Evolutionary conservation across 2,329 filamentous ascomycete species (phyloP).

Genomic region (Beauveria scarabaeidicola): DNA sequence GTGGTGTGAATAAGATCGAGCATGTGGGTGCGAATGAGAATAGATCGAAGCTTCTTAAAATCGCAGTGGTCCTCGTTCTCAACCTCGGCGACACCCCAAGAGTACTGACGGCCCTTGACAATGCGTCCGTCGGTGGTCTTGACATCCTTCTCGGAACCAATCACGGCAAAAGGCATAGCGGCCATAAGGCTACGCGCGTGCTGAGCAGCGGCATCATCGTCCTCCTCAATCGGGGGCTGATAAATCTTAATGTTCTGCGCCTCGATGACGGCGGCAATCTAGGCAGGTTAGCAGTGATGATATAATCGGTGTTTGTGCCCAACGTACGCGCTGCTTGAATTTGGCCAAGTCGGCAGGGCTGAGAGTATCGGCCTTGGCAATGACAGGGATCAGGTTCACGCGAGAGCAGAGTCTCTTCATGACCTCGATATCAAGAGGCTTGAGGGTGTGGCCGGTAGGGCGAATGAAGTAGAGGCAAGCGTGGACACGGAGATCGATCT

Average conservation of each 20-base stretch:
- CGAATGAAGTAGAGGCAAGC: constrained; percentile 98
- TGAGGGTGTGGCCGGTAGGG: constrained; percentile 94
- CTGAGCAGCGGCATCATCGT: constrained; percentile 91
- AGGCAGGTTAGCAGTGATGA: constrained; percentile 20
- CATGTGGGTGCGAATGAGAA: constrained; percentile 99
- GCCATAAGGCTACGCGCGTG: constrained; percentile 91
- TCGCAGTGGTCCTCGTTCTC: constrained; percentile 99
- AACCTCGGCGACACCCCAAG: constrained; percentile 98
- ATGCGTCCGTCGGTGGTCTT: constrained; percentile 93
- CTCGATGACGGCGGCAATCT: constrained; percentile 94
- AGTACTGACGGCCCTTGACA: constrained; percentile 97
- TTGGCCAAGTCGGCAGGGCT: constrained; percentile 84
- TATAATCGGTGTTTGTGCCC: neutral
- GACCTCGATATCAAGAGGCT: constrained; percentile 98
- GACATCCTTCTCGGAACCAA: constrained; percentile 98
- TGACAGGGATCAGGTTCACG: constrained; percentile 96
- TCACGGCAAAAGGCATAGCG: constrained; percentile 97
- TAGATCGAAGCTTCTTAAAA: constrained; percentile 99
- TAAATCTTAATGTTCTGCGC: constrained; percentile 99
- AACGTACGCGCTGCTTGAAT: constrained; percentile 87
- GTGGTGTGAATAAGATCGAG: constrained; percentile 99
- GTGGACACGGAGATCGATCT: constrained; percentile 98
- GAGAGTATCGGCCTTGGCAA: constrained; percentile 96
- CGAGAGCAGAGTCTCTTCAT: constrained; percentile 99
- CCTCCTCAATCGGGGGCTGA: constrained; percentile 93